These are phyloP conservation scores for Astragalus membranaceus DNA, from an alignment of 306 rosid genomes.

Conservation along the genomic window DNA sequence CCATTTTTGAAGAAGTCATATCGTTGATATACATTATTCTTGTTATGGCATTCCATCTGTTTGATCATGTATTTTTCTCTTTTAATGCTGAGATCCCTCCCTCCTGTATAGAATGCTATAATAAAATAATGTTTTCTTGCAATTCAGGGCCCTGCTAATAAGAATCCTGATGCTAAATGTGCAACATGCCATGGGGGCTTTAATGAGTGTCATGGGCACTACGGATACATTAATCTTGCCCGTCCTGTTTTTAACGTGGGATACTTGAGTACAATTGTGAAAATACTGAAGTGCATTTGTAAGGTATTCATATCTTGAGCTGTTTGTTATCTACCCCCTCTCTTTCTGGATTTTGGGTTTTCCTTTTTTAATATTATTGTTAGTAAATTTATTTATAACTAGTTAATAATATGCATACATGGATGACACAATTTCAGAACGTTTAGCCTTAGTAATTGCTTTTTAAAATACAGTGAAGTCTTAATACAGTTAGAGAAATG, in stretches of 20 bases:
- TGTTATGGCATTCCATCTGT: not conserved
- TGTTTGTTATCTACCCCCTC: not conserved
- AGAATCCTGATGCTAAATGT: conserved; percentile 29
- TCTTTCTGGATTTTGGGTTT: conserved; percentile 6
- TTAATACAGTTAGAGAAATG: not conserved
- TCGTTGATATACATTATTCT: not conserved
- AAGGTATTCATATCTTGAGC: conserved; percentile 45
- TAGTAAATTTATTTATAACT: not conserved
- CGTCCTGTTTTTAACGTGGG: conserved; percentile 81
- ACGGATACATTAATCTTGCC: conserved; percentile 58
- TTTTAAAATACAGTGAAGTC: conserved; percentile 8
- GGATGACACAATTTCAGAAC: not conserved
- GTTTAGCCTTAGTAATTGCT: conserved; percentile 3
- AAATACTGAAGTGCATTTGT: conserved; percentile 82
- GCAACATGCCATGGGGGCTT: conserved; percentile 65
- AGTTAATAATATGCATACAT: not conserved
- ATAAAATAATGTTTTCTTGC: not conserved
- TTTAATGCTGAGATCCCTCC: not conserved
- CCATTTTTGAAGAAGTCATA: not conserved
- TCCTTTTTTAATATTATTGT: not conserved
- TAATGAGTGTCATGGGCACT: conserved; percentile 77
- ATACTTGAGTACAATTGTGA: conserved; percentile 44
- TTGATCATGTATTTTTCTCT: not conserved
- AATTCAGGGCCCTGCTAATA: conserved; percentile 76
- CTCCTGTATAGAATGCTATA: not conserved